Evolutionary conservation across 208 protist genomes (phyloP).

Genomic region (Angomonas desouzai): DNA sequence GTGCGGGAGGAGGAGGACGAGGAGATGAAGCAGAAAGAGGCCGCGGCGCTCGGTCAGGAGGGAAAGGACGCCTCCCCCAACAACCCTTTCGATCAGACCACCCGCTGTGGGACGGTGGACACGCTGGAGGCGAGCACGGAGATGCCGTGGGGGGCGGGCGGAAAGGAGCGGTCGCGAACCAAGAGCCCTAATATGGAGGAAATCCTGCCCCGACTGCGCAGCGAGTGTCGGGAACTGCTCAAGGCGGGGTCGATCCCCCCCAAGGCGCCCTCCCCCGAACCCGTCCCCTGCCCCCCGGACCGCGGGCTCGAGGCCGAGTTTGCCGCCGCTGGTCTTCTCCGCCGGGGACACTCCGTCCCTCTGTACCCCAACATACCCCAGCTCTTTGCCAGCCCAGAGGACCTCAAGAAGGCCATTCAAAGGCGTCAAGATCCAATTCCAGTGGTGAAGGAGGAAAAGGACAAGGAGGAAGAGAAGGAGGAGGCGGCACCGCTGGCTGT

Average conservation of each 20-base stretch:
- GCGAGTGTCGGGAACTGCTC: not conserved
- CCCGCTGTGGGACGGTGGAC: not conserved
- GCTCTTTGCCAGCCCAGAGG: not conserved
- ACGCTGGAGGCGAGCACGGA: not conserved
- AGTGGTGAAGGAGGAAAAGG: not conserved
- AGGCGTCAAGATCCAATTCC: not conserved
- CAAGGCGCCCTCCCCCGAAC: not conserved
- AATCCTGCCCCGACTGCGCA: not conserved
- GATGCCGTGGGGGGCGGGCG: not conserved
- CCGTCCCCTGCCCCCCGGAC: not conserved
- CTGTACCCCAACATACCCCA: not conserved
- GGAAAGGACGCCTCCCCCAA: not conserved
- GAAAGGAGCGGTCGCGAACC: not conserved
- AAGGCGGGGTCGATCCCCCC: not conserved
- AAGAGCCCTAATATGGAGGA: not conserved
- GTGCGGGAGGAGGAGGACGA: not conserved
- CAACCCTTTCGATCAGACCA: not conserved
- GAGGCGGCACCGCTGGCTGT: not conserved
- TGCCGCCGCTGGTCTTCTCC: not conserved
- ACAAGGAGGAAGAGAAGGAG: not conserved
- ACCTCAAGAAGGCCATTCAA: not conserved
- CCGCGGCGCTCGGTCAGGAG: not conserved
- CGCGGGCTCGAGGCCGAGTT: not conserved
- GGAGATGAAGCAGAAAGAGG: not conserved
- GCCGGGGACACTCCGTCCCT: not conserved